Evolutionary conservation across 2,329 filamentous ascomycete species (phyloP), one percentile per base, ranked within the genome.

Genomic region (Moelleriella libera): DNA sequence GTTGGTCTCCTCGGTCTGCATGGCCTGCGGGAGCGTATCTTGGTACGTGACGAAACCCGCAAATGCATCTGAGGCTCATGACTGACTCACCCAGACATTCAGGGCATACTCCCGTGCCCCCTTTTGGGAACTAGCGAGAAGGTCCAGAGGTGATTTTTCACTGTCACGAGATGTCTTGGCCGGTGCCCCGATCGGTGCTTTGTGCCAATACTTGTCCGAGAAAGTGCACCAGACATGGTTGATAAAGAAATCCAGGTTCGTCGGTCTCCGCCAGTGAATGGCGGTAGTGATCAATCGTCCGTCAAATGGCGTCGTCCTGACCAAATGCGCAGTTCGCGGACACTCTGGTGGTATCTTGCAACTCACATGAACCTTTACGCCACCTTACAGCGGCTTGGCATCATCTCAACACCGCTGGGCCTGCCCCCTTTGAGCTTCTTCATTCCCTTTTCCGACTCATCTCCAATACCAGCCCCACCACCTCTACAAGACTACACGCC

Each of bases 11-110:
- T 77, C 65, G 75, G 74, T 4, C 53, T 78, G 10, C 67, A 71
- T 31, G 72, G 74, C 4, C 56, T 78, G 50, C 65, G 75, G 30
- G 70, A 76, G 49, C 68, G 76, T 7, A 70, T 78, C n/a, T 52
- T 79, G 50, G 74, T 77, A 21, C 2, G 21, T 21, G 21, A 21
- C 21, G 21, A 21, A 21, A 21, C 21, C 21, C 21, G 21, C 21
- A 21, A 21, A 21, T 21, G 21, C 14, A 7, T 41, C 7, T 41
- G 10, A 14, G 6, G 40, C 40, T n/a, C 40, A 14, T 41, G 21
- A 30, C 45, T 29, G 53, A 58, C 39, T 57, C 43, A 3, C 5
- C n/a, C 12, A 77, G 74, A 64, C 78, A 2, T 79, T 76, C 56
- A 68, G 68, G 50, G 61, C 63, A 32, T 75, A 74, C 44, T 68